These are phyloP conservation scores for Aspergillus persii DNA, from an alignment of 2,329 filamentous ascomycete genomes.

Conservation along the genomic window DNA sequence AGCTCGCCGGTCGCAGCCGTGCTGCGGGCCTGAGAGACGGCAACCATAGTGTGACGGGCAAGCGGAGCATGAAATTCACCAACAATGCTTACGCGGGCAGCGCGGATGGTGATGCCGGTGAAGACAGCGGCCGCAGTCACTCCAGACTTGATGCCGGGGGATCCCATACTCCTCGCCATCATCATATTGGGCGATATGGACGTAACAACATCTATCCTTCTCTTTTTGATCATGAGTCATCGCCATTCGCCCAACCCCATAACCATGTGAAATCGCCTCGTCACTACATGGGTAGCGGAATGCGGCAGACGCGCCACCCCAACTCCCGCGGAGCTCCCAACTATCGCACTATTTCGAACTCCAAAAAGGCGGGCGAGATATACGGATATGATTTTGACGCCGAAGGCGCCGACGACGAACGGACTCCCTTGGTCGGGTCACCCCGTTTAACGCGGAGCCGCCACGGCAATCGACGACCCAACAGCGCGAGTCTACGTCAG, in stretches of 20 bases:
- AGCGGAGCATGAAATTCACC: conserved; percentile 96
- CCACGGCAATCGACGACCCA: conserved; percentile 50
- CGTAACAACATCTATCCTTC: conserved; percentile 68
- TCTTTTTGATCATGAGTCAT: conserved; percentile 73
- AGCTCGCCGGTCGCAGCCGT: conserved; percentile 56
- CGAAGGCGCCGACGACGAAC: conserved; percentile 79
- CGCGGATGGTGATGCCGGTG: conserved; percentile 64
- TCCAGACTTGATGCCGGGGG: conserved; percentile 59
- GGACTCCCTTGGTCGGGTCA: conserved; percentile 72
- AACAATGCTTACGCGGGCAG: conserved; percentile 69
- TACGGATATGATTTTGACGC: conserved; percentile 80
- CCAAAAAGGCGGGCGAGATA: conserved; percentile 61
- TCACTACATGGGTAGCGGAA: conserved; percentile 49
- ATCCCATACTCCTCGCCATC: conserved; percentile 64
- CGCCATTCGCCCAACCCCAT: conserved; percentile 65
- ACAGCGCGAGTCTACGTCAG: conserved; percentile 61
- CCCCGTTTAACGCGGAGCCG: conserved; percentile 61
- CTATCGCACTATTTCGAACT: conserved; percentile 43
- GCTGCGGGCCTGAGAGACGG: conserved; percentile 65
- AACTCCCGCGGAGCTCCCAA: conserved; percentile 63
- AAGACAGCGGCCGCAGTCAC: conserved; percentile 60
- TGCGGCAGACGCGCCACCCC: conserved; percentile 65
- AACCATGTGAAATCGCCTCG: conserved; percentile 63
- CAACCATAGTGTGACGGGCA: conserved; percentile 64
- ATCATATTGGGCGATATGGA: conserved; percentile 77